Conservation (phyloP, 163 green algal genomes). For the Smithsoniella earleae region DNA sequence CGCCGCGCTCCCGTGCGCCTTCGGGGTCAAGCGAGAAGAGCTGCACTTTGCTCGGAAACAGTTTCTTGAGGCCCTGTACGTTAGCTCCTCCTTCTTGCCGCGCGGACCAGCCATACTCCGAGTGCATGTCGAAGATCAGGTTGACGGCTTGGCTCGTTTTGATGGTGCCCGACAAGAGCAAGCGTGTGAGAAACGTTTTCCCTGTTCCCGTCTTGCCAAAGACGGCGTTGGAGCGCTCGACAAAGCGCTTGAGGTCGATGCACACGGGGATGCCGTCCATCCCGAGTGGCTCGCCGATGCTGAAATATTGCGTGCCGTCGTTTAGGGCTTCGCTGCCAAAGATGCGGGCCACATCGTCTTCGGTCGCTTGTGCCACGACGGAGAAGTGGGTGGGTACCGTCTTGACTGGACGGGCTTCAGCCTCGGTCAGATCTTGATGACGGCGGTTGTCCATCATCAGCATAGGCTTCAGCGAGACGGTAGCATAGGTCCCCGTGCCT, state of each 20-base stretch:
- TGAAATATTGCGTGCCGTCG: too few relatives aligned
- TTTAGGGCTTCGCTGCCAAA: not conserved
- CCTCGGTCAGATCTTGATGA: too few relatives aligned
- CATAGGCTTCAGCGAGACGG: too few relatives aligned
- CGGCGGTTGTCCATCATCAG: too few relatives aligned
- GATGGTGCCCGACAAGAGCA: not conserved
- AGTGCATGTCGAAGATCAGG: slow-evolving; percentile 1
- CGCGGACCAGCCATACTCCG: too few relatives aligned
- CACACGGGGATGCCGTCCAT: slow-evolving; percentile 4
- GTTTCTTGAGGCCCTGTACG: too few relatives aligned
- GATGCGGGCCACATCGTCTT: not conserved
- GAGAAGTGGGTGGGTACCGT: not conserved
- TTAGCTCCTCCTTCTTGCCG: too few relatives aligned
- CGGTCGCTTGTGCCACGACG: not conserved
- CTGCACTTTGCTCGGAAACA: too few relatives aligned
- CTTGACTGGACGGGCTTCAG: not conserved
- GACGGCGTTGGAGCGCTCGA: slow-evolving; percentile 4
- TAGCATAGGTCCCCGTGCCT: too few relatives aligned
- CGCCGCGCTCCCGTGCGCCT: too few relatives aligned
- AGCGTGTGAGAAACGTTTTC: slow-evolving; percentile 4
- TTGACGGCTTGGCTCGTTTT: not conserved
- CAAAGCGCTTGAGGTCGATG: not conserved
- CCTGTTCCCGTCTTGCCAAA: not conserved
- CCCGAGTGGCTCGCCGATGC: not conserved
- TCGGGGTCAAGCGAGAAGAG: too few relatives aligned